Evolutionary conservation across 139 green algal species (phyloP).

Genomic region (Mesostigma viride): DNA sequence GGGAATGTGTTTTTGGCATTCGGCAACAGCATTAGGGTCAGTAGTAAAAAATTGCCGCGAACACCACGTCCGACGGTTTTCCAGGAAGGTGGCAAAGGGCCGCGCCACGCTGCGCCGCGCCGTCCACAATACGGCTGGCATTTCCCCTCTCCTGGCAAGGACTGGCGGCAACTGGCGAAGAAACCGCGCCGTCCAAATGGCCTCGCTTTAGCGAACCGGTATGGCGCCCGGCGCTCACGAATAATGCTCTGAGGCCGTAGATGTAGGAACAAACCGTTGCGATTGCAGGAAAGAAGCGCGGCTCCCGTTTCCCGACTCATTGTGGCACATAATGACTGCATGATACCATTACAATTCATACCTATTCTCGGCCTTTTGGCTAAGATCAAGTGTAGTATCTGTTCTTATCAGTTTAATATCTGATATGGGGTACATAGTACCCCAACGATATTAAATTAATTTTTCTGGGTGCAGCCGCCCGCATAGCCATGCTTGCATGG

Average conservation of each 20-base stretch:
- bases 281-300: neutral
- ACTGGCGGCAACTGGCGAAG: neutral
- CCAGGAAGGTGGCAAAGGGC: neutral
- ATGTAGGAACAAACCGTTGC: neutral
- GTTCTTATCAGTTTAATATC: constrained; percentile 65
- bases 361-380: constrained; percentile 71
- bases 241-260: neutral
- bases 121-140: neutral
- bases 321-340: neutral
- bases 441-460: constrained; percentile 43
- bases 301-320: neutral
- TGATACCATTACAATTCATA: constrained; percentile 26
- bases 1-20: no score
- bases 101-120: neutral
- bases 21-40: no score
- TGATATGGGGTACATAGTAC: constrained; percentile 40
- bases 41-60: no score
- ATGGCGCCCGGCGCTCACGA: neutral
- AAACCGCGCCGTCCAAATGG: neutral
- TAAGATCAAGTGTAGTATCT: constrained; percentile 77
- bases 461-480: constrained; percentile 34
- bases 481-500: constrained; percentile 26
- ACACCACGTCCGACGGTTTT: no score
- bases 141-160: neutral
- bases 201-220: neutral